Conservation (phyloP, 2,329 filamentous ascomycete genomes). For the Penicillium aurantiogriseum region DNA sequence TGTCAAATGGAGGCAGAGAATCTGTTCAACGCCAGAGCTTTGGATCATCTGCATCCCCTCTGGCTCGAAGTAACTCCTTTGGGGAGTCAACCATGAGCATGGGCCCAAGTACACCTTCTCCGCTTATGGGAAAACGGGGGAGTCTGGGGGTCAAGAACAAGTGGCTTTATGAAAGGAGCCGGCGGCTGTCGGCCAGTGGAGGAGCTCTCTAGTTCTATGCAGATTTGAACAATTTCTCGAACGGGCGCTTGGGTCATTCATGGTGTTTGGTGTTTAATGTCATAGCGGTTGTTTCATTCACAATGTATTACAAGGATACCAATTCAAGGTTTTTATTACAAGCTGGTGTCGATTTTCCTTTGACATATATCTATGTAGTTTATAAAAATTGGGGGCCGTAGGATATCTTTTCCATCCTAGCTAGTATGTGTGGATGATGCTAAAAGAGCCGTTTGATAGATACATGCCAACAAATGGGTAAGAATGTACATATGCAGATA, state of each 20-base stretch:
- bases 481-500: background rate
- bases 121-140: conserved; percentile 62
- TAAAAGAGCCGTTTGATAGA: background rate
- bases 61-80: conserved; percentile 35
- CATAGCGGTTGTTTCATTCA: conserved; percentile 17
- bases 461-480: background rate
- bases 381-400: background rate
- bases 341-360: background rate
- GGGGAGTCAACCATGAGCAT: conserved; percentile 40
- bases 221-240: conserved; percentile 10
- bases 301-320: conserved; percentile 14
- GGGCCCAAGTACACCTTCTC: conserved; percentile 65
- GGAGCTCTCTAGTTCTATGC: conserved; percentile 31
- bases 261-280: conserved; percentile 13
- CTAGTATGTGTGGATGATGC: background rate
- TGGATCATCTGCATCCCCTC: conserved; percentile 51
- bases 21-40: conserved; percentile 51
- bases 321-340: conserved; percentile 1
- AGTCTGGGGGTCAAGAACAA: conserved; percentile 83
- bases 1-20: conserved; percentile 43
- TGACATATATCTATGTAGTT: background rate
- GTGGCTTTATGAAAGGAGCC: conserved; percentile 86
- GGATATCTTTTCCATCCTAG: background rate
- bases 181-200: conserved; percentile 39
- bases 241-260: conserved; percentile 17